Conservation (phyloP, 148 eudicot species). For the Vaccinium darrowii region DNA sequence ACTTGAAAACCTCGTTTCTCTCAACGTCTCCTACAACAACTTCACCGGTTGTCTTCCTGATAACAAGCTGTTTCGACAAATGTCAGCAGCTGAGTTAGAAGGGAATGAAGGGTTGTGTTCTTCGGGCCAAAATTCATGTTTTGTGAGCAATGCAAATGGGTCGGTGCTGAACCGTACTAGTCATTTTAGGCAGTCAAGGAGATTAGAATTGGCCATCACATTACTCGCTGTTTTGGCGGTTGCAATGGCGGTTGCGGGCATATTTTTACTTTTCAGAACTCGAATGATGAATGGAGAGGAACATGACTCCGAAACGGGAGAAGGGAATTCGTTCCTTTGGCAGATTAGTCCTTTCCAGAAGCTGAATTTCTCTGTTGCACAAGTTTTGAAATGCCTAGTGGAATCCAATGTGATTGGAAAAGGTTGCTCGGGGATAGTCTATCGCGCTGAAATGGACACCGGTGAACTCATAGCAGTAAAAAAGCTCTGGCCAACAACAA, state of each 20-base stretch:
- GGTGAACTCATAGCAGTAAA: constrained; percentile 83
- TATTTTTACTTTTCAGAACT: constrained; percentile 54
- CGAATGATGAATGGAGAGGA: constrained; percentile 43
- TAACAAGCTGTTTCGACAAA: constrained; percentile 68
- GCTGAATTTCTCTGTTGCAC: constrained; percentile 69
- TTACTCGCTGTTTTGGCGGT: constrained; percentile 50
- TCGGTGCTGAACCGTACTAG: neutral
- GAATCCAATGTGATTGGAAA: constrained; percentile 79
- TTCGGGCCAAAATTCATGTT: constrained; percentile 38
- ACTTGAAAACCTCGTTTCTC: constrained; percentile 62
- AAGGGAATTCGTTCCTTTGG: constrained; percentile 60
- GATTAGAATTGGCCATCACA: constrained; percentile 55
- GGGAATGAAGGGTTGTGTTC: constrained; percentile 67
- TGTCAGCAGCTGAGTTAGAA: constrained; percentile 45
- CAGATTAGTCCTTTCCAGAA: constrained; percentile 87
- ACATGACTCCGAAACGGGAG: constrained; percentile 65
- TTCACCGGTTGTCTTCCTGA: constrained; percentile 75
- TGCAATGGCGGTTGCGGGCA: constrained; percentile 63
- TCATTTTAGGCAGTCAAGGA: constrained; percentile 29
- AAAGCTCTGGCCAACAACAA: constrained; percentile 70
- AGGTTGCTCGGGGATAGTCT: constrained; percentile 86
- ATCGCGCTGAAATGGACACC: constrained; percentile 65
- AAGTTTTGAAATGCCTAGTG: constrained; percentile 62
- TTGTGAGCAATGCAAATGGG: constrained; percentile 16
- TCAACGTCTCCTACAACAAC: constrained; percentile 68